Base-by-base conservation (phyloP, 345 rosid species). In the Luvunga scandens region DNA sequence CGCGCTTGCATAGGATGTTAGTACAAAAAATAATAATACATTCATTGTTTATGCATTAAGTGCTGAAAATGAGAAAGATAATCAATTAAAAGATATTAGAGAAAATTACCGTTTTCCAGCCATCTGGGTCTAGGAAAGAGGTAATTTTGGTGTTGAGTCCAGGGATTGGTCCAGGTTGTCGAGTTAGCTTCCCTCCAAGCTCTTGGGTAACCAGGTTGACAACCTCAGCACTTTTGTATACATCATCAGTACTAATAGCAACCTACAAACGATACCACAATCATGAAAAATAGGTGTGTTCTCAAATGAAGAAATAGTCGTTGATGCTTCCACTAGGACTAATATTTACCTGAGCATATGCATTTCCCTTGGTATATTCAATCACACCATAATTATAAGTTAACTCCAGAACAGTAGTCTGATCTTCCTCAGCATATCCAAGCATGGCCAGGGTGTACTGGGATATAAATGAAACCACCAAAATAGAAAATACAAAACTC, bases 351-450 rank as follows among this genome's bases (percentile, higher is more conserved):
- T 94, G 98, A 45, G 91, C 98, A 83, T 96, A 96, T 34, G 95
- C 99, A 82, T 91, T 88, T 42, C 98, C 98, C 85, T 94, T 96
- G 70, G 95, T 89, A 83, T 96, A 96, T 81, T 94, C 98, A 66
- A 93, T 87, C 78, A 94, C 99, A 7, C 80, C 98, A 84, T 92
- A 89, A 71, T 92, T 94, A 74, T 89, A 92, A 50, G 97, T 92
- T 82, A 96, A 80, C 82, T 96, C 98, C 82, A 96, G 81, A 73
- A 92, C 95, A 66, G 89, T 87, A 0, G 99, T 85, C 92, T 91
- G 81, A n/a, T 88, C 2, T 76, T 96, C 98, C 18, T 92, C 98
- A 22, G 88, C 97, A 80, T 96, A 92, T 8, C 97, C 98, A 89
- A 96, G 33, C 95, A 96, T 90, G 61, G 97, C 98, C 76, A 93